Evolutionary conservation across 2,329 filamentous ascomycete genomes (phyloP).

Genomic region (Thielaviopsis ethacetica): DNA sequence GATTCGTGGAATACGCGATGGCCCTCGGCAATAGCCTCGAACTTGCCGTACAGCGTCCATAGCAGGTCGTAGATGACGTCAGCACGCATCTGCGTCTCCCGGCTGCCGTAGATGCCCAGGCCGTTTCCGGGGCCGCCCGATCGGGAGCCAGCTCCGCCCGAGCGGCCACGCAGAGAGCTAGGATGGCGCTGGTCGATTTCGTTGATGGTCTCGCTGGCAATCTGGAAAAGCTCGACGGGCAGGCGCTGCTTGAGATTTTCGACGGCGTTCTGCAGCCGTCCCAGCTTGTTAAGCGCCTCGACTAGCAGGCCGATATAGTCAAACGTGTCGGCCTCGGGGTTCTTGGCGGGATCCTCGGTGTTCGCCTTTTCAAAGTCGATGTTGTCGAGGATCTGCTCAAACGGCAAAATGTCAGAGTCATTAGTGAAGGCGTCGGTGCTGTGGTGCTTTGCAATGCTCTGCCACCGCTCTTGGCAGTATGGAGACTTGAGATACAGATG

Average conservation of each 20-base stretch:
- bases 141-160: conserved; percentile 15
- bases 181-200: conserved; percentile 89
- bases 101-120: conserved; percentile 45
- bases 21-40: conserved; percentile 90
- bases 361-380: conserved; percentile 46
- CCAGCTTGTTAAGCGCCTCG: conserved; percentile 80
- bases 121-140: conserved; percentile 22
- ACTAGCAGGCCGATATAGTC: conserved; percentile 78
- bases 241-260: conserved; percentile 84
- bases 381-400: conserved; percentile 41
- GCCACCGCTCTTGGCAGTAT: conserved; percentile 94
- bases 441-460: conserved; percentile 56
- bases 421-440: conserved; percentile 35
- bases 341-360: conserved; percentile 77
- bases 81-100: conserved; percentile 60
- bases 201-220: conserved; percentile 87
- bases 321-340: conserved; percentile 90
- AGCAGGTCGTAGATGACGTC: conserved; percentile 83
- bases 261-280: conserved; percentile 68
- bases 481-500: conserved; percentile 96
- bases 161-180: conserved; percentile 50
- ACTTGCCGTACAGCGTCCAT: conserved; percentile 87
- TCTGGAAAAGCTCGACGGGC: conserved; percentile 81
- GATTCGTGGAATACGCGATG: conserved; percentile 90
- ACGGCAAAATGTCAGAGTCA: conserved; percentile 30